phyloP scores from a whole-genome alignment of 805 yeast genomes.

The Dipodascus albidus region DNA sequence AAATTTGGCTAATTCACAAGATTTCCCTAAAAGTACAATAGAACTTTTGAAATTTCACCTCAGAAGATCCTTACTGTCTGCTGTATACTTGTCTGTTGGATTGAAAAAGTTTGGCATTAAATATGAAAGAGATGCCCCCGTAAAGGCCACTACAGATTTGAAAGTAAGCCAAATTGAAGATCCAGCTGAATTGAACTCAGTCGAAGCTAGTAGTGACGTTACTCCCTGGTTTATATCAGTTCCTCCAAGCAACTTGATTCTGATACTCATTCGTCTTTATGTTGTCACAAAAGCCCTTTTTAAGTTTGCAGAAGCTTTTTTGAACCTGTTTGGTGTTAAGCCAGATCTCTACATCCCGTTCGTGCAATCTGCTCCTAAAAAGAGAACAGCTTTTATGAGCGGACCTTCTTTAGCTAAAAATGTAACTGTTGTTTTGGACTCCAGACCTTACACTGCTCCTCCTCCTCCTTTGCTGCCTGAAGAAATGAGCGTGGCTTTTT shows the following conservation, averaged over 20 bases:
- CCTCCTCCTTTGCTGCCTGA: slow-evolving; percentile 3
- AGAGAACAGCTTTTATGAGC: neutral
- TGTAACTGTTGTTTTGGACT: neutral
- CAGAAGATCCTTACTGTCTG: slow-evolving; percentile 8
- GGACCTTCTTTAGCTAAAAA: slow-evolving; percentile 4
- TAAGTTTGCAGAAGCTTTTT: neutral
- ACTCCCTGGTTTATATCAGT: neutral
- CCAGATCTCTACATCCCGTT: neutral
- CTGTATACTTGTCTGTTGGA: slow-evolving; percentile 3
- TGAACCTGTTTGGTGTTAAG: neutral
- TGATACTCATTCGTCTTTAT: neutral
- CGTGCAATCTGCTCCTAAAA: neutral
- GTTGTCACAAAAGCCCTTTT: neutral
- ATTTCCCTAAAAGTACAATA: slow-evolving; percentile 8
- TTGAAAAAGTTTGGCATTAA: slow-evolving; percentile 4
- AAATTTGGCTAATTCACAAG: slow-evolving; percentile 5
- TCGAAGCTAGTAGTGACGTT: slow-evolving; percentile 1
- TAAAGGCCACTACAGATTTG: neutral
- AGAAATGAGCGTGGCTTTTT: slow-evolving; percentile 2
- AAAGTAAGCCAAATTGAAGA: slow-evolving; percentile 2
- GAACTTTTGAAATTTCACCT: slow-evolving; percentile 14
- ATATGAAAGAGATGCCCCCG: neutral
- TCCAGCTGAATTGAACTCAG: slow-evolving; percentile 1
- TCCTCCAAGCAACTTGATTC: neutral
- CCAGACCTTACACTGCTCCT: neutral